Percentiles rank a stretch among this genome's conserved stretches.
Evolutionary conservation across 305 asterid genomes (phyloP).

Genomic region (Rubia peregrina): DNA sequence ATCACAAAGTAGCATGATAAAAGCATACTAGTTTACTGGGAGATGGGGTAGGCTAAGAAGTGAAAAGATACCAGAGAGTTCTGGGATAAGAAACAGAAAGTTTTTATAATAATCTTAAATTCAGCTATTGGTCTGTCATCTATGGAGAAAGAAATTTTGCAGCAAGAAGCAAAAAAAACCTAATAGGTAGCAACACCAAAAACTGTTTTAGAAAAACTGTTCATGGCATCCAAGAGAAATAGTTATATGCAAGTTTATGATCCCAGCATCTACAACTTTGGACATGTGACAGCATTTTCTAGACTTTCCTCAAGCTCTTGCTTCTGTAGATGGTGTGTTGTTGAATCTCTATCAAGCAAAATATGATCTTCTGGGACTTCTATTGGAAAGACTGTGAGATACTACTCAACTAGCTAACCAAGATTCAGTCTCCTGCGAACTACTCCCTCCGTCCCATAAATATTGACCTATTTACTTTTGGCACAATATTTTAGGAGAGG

Average conservation of each 20-base stretch:
- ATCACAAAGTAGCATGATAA: background rate
- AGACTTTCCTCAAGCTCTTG: background rate
- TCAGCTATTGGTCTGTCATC: background rate
- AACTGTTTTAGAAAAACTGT: background rate
- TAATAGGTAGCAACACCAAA: background rate
- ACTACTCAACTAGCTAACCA: background rate
- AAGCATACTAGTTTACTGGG: background rate
- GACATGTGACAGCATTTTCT: background rate
- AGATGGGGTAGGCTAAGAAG: background rate
- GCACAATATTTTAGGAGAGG: too few relatives aligned
- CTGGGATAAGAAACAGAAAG: background rate
- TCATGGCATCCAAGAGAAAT: background rate
- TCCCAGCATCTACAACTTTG: background rate
- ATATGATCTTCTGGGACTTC: background rate
- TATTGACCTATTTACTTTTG: too few relatives aligned
- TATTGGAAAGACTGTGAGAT: background rate
- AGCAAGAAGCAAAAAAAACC: background rate
- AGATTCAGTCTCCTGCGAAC: background rate
- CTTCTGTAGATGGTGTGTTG: background rate
- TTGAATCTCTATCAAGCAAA: background rate
- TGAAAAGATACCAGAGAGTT: background rate
- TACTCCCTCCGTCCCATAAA: background rate
- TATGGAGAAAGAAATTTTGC: background rate
- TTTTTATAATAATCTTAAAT: background rate
- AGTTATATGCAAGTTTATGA: background rate